phyloP scores from a whole-genome alignment of 805 yeast genomes.

The Myxozyma sirexii region DNA sequence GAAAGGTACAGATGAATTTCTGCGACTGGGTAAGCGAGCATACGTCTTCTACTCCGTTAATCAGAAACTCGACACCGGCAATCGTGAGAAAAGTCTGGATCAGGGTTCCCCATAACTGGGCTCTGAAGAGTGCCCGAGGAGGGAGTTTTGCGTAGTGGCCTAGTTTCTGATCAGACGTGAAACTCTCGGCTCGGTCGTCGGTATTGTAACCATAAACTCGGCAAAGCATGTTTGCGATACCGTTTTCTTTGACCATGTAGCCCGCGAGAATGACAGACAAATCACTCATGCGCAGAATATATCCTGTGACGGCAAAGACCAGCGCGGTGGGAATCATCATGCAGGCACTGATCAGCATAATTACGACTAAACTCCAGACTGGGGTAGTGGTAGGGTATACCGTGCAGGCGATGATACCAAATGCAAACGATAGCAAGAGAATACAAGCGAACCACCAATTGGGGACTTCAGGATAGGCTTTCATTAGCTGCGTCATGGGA shows the following conservation, averaged over 20 bases:
- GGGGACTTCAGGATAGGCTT: constrained; percentile 58
- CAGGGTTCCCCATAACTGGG: constrained; percentile 35
- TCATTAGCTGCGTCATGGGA: constrained; percentile 53
- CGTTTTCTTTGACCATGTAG: constrained; percentile 50
- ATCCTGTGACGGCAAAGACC: constrained; percentile 44
- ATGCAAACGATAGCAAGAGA: constrained; percentile 45
- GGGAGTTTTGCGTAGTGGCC: constrained; percentile 55
- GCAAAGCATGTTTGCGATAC: constrained; percentile 55
- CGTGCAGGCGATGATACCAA: constrained; percentile 47
- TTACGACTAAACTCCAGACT: constrained; percentile 37
- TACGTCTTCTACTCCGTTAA: constrained; percentile 3
- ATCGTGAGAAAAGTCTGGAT: constrained; percentile 13
- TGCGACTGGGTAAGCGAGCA: constrained; percentile 14
- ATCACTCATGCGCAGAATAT: constrained; percentile 45
- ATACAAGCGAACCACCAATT: constrained; percentile 53
- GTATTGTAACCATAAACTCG: constrained; percentile 60
- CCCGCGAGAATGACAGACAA: constrained; percentile 29
- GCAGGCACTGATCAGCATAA: constrained; percentile 39
- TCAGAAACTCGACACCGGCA: constrained; percentile 10
- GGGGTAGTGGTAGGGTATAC: constrained; percentile 45
- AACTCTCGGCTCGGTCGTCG: constrained; percentile 65
- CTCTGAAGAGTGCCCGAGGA: constrained; percentile 48
- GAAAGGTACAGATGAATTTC: constrained; percentile 18
- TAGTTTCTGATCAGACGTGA: constrained; percentile 57
- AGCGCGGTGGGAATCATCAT: constrained; percentile 40